A percentile compares a stretch with the other conserved stretches of the same genome.
phyloP scores from a whole-genome alignment of 2,329 filamentous ascomycete species.

The Paecilomyces sp. region DNA sequence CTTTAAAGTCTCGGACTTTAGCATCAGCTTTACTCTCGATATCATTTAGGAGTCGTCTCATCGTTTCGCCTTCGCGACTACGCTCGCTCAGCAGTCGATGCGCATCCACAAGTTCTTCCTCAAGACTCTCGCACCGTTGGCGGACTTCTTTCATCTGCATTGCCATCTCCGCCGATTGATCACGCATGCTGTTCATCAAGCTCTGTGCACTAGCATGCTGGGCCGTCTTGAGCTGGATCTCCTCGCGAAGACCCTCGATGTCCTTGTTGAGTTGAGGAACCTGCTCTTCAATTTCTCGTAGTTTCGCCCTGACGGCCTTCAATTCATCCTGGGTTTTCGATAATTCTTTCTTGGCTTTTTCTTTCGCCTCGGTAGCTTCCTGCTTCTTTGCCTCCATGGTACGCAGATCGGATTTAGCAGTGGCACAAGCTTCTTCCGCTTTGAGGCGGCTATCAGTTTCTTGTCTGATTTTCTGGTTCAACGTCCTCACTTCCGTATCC shows the following conservation, averaged over 20 bases:
- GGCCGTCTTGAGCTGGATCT: slow-evolving; percentile 73
- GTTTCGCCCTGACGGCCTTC: slow-evolving; percentile 44
- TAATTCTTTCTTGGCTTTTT: slow-evolving; percentile 65
- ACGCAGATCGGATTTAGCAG: slow-evolving; percentile 69
- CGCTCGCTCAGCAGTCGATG: slow-evolving; percentile 81
- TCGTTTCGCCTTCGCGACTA: slow-evolving; percentile 86
- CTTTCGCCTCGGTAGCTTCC: slow-evolving; percentile 64
- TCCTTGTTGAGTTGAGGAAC: slow-evolving; percentile 62
- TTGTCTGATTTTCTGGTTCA: slow-evolving; percentile 71
- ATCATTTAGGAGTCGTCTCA: slow-evolving; percentile 81
- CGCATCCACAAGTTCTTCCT: slow-evolving; percentile 86
- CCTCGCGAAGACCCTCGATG: slow-evolving; percentile 62
- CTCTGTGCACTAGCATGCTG: slow-evolving; percentile 82
- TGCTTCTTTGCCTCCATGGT: slow-evolving; percentile 72
- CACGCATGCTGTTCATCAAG: slow-evolving; percentile 83
- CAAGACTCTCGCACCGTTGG: slow-evolving; percentile 72
- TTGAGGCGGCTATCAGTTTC: slow-evolving; percentile 65
- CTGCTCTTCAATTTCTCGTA: slow-evolving; percentile 70
- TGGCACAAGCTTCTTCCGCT: slow-evolving; percentile 71
- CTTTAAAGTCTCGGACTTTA: slow-evolving; percentile 80
- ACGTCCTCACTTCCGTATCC: slow-evolving; percentile 66
- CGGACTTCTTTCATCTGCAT: slow-evolving; percentile 88
- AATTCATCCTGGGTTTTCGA: slow-evolving; percentile 66
- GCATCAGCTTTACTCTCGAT: slow-evolving; percentile 75
- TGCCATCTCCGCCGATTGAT: slow-evolving; percentile 80